Percentiles rank a stretch among this genome's conserved stretches.
These are phyloP conservation scores for Wickerhamomyces silvicola DNA, from an alignment of 805 yeast genomes.

Conservation along the genomic window DNA sequence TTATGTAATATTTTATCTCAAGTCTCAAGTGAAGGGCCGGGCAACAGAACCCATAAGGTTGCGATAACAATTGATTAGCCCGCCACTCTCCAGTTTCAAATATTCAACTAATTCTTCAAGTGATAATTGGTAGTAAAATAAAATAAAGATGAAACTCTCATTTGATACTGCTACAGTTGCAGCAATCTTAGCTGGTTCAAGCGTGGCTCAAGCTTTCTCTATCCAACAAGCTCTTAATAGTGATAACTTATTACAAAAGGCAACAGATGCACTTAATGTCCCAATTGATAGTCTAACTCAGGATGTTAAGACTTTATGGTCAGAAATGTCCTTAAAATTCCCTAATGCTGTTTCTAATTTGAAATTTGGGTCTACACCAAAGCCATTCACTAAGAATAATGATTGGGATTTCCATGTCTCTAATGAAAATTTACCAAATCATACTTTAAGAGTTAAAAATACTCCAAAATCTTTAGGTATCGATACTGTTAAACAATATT, in stretches of 20 bases:
- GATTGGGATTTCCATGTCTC: constrained; percentile 35
- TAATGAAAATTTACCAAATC: constrained; percentile 34
- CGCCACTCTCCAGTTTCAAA: too few species aligned
- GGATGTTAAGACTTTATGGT: constrained; percentile 50
- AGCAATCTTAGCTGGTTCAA: constrained; percentile 10
- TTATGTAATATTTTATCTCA: too few species aligned
- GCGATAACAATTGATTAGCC: too few species aligned
- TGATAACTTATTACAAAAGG: constrained; percentile 36
- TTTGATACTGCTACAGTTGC: constrained; percentile 8
- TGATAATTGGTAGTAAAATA: too few species aligned
- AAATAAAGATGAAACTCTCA: constrained; percentile 7
- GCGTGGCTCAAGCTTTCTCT: constrained; percentile 22
- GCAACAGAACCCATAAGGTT: too few species aligned
- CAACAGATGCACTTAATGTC: constrained; percentile 45
- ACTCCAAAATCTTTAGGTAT: constrained; percentile 66
- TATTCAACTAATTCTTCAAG: too few species aligned
- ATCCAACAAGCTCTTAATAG: constrained; percentile 27
- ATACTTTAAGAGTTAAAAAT: constrained; percentile 57
- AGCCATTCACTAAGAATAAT: constrained; percentile 25
- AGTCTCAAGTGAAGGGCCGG: too few species aligned
- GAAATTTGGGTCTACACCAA: constrained; percentile 45
- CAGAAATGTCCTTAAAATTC: constrained; percentile 53
- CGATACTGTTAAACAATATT: constrained; percentile 73
- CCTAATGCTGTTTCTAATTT: constrained; percentile 50
- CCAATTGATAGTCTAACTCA: constrained; percentile 42